These are phyloP conservation scores for Epicoccum sorghinum DNA, from an alignment of 2,329 filamentous ascomycete genomes.

Conservation along the genomic window DNA sequence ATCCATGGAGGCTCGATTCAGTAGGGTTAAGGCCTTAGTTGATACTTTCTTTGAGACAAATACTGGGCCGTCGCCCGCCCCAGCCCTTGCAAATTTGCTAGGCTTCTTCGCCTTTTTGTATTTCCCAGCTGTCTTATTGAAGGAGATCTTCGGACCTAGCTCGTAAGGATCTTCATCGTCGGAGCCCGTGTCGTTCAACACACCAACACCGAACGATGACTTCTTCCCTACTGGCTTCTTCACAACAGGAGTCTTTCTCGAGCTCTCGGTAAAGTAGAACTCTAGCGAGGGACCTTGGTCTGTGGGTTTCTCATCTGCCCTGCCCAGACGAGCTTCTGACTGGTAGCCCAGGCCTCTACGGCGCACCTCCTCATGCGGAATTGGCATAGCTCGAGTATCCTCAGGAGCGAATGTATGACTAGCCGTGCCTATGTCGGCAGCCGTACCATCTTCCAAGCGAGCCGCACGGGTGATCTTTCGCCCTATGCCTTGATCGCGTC, in stretches of 20 bases:
- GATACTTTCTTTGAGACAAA: conserved; percentile 74
- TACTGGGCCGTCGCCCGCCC: conserved; percentile 70
- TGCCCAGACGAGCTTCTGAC: conserved; percentile 62
- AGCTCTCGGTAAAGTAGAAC: conserved; percentile 33
- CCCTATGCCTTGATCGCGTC: conserved; percentile 89
- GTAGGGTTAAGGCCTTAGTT: conserved; percentile 52
- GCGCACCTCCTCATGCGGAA: conserved; percentile 69
- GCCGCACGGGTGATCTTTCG: conserved; percentile 81
- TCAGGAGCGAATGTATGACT: conserved; percentile 83
- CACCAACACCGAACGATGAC: conserved; percentile 82
- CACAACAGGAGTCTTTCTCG: conserved; percentile 19
- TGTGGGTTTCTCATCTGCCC: conserved; percentile 32
- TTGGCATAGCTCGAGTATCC: conserved; percentile 71
- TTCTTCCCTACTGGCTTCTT: conserved; percentile 60
- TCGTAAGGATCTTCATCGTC: conserved; percentile 96
- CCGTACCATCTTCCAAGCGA: conserved; percentile 62
- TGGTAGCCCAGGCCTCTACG: conserved; percentile 71
- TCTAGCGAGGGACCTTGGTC: conserved; percentile 21
- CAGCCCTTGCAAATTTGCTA: conserved; percentile 64
- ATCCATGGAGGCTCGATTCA: conserved; percentile 74
- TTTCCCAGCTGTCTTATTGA: conserved; percentile 79
- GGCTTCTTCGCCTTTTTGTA: conserved; percentile 73
- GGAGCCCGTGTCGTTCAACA: conserved; percentile 90
- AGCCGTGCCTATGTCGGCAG: conserved; percentile 48
- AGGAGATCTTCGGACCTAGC: conserved; percentile 87